Conservation (phyloP, 805 yeast species). For the Maudiozyma serrabonitensis region DNA sequence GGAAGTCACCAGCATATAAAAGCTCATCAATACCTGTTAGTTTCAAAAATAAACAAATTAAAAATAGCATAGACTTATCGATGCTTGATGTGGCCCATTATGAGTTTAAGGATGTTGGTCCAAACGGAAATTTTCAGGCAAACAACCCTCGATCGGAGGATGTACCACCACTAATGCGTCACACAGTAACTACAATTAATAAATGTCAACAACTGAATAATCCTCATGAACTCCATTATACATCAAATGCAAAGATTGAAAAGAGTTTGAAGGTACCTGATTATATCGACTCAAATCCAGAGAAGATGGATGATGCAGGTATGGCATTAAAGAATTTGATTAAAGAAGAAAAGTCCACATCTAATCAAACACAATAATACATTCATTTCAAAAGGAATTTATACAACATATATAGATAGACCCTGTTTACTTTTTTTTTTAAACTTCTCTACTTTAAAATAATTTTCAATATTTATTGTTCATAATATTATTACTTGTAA, state of each 20-base stretch:
- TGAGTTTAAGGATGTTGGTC: not conserved
- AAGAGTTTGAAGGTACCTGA: not conserved
- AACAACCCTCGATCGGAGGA: not conserved
- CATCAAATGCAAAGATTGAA: not conserved
- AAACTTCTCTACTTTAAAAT: not conserved
- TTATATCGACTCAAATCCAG: not conserved
- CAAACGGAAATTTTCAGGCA: not conserved
- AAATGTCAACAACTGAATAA: not conserved
- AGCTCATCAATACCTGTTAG: not conserved
- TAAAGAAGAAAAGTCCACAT: slow-evolving; percentile 5
- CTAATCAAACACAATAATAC: not conserved
- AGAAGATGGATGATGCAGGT: slow-evolving; percentile 23
- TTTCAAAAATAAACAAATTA: not conserved
- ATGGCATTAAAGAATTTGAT: slow-evolving; percentile 23
- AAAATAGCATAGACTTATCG: not conserved
- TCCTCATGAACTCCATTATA: not conserved
- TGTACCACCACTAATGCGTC: not conserved
- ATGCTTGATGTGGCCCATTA: not conserved
- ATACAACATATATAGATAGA: not conserved
- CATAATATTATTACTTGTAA: no score
- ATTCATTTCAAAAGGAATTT: not conserved
- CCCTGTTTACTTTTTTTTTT: no score
- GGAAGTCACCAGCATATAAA: not conserved
- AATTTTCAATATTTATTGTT: not conserved
- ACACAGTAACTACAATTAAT: not conserved